phyloP scores from a whole-genome alignment of 139 green algal species.

The Chara braunii region DNA sequence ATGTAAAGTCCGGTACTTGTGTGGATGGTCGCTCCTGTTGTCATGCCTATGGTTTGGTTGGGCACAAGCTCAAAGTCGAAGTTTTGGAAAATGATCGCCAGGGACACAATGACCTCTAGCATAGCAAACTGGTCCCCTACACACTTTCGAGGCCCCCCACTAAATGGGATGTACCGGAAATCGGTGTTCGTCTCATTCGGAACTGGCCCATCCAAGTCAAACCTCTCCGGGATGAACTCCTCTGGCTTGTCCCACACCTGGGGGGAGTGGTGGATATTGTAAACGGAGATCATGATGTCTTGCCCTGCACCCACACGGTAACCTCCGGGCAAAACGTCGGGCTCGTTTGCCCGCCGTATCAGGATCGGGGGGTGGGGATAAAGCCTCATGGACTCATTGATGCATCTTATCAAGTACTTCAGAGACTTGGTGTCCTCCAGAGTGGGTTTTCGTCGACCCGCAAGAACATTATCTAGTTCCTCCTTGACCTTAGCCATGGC shows the following conservation, averaged over 20 bases:
- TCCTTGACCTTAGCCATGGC: not conserved
- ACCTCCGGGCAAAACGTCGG: slow-evolving; percentile 75
- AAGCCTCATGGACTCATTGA: not conserved
- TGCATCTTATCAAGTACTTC: not conserved
- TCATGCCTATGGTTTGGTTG: slow-evolving; percentile 81
- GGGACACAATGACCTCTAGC: slow-evolving; percentile 49
- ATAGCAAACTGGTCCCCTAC: slow-evolving; percentile 96
- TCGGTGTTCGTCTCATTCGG: slow-evolving; percentile 96
- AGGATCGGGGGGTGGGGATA: slow-evolving; percentile 12
- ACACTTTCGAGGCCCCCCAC: slow-evolving; percentile 86
- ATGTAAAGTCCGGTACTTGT: too few species aligned
- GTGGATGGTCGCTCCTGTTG: slow-evolving; percentile 69
- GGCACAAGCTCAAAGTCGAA: slow-evolving; percentile 74
- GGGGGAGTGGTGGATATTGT: slow-evolving; percentile 88
- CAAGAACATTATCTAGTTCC: not conserved
- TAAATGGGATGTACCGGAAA: slow-evolving; percentile 86
- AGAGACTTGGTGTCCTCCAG: not conserved
- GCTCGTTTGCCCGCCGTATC: slow-evolving; percentile 37
- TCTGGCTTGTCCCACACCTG: slow-evolving; percentile 65
- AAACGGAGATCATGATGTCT: slow-evolving; percentile 92
- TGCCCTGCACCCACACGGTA: slow-evolving; percentile 48
- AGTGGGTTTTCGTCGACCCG: not conserved
- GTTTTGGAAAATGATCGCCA: slow-evolving; percentile 72
- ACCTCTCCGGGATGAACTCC: slow-evolving; percentile 85
- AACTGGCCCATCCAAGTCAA: slow-evolving; percentile 75